A percentile compares a stretch with the other conserved stretches of the same genome.
These are phyloP conservation scores for Agaricus bisporus DNA, from an alignment of 768 basidiomycete genomes.

Conservation along the genomic window DNA sequence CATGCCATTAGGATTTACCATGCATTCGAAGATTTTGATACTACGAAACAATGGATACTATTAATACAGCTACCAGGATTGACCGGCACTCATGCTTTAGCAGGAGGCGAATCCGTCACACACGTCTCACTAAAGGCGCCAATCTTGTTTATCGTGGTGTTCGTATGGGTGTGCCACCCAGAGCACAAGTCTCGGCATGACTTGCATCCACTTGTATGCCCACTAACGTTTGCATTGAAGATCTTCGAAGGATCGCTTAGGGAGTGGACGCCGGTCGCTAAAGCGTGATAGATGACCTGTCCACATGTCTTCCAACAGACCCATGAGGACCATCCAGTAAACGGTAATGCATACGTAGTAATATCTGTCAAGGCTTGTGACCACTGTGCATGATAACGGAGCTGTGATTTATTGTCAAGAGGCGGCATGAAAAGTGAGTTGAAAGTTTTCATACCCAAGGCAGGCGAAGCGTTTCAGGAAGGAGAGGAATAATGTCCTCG, in stretches of 20 bases:
- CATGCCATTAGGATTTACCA: too few relatives aligned
- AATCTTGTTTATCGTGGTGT: background rate
- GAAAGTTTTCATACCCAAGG: background rate
- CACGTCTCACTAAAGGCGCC: slow-evolving; percentile 6
- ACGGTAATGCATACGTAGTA: background rate
- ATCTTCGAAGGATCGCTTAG: background rate
- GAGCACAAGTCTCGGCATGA: background rate
- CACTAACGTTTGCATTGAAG: background rate
- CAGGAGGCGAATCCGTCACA: background rate
- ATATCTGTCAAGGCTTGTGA: background rate
- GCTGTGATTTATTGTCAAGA: background rate
- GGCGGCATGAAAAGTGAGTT: too few relatives aligned
- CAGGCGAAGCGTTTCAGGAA: background rate
- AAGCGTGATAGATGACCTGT: background rate
- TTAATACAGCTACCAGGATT: too few relatives aligned
- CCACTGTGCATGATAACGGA: slow-evolving; percentile 6
- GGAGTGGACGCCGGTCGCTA: background rate
- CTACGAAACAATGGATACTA: too few relatives aligned
- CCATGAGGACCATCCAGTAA: background rate
- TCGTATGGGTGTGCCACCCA: background rate
- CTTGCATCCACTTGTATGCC: background rate
- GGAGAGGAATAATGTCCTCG: background rate
- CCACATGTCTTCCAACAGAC: background rate
- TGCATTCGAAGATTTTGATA: too few relatives aligned
- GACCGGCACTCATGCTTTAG: background rate